Base-by-base conservation (phyloP, 1,139 yeast species). In the Yamadazyma membranifaciens region DNA sequence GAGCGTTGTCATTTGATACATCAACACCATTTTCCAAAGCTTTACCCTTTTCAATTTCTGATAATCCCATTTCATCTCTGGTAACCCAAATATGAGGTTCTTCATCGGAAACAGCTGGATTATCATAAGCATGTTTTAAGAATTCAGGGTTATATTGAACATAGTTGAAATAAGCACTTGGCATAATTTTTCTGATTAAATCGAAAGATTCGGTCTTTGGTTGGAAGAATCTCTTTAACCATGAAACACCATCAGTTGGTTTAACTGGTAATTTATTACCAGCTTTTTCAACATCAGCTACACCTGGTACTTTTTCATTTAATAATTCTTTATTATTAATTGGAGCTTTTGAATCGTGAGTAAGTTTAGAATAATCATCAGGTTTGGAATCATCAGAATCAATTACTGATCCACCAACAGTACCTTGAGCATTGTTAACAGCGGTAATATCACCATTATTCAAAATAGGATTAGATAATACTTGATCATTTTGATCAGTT, bases 61-160 rank as follows among this genome's bases (percentile, higher is more conserved):
- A 78, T 34, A 85, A 71, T 15, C 92, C 92, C 77, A 83, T 65
- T 22, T 78, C 74, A 60, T 85, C 94, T 46, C 63, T 70, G 33
- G 85, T 80, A 47, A 83, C 67, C 94, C 94, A 85, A 39, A 83
- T 69, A 34, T 76, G 76, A 12, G 88, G 87, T 49, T 76, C 81
- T 26, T 69, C 73, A 34, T 79, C 83, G 17, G 65, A 66, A 28
- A 84, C 81, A 41, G 75, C 75, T 15, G 91, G 89, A 55, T 80
- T 80, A 37, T 78, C 75, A 54, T 81, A 85, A 4, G 96, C 95
- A 44, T 54, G 63, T 44, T 59, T 56, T 30, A 68, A 51, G 51
- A 69, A 72, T 20, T 66, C 73, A 6, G 65, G 60, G 43, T 69
- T 65, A 49, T 71, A 72, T 47, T 69, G 72, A 44, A 71, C 63